These are phyloP conservation scores for Arachnopeziza araneosa DNA, from an alignment of 2,329 filamentous ascomycete genomes.

Conservation along the genomic window DNA sequence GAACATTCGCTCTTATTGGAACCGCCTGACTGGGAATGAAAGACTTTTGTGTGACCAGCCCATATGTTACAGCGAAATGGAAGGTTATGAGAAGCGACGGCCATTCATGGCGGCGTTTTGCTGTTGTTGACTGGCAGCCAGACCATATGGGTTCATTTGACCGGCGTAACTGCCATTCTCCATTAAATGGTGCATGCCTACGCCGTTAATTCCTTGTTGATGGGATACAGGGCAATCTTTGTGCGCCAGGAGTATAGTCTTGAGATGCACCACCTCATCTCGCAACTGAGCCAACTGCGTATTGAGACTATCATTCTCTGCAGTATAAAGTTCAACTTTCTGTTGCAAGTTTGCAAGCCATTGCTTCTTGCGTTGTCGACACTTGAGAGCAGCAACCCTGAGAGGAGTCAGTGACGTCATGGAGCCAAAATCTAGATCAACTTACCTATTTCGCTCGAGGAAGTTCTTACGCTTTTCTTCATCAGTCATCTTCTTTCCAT, in stretches of 20 bases:
- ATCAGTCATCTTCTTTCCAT: conserved; percentile 87
- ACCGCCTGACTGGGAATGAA: background rate
- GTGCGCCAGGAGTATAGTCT: conserved; percentile 86
- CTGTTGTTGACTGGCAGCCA: conserved; percentile 21
- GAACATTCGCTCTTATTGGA: background rate
- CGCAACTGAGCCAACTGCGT: conserved; percentile 77
- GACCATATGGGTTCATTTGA: conserved; percentile 26
- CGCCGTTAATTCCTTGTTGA: conserved; percentile 56
- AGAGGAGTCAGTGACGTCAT: conserved; percentile 2
- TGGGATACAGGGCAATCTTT: conserved; percentile 94
- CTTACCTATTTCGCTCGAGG: conserved; percentile 88
- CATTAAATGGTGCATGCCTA: conserved; percentile 42
- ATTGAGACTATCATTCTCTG: conserved; percentile 83
- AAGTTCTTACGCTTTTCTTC: conserved; percentile 99
- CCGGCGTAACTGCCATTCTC: conserved; percentile 14
- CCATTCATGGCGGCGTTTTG: conserved; percentile 12
- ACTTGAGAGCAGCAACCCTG: conserved; percentile 93
- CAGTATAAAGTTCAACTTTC: conserved; percentile 90
- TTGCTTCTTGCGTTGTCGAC: conserved; percentile 96
- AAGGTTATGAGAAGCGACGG: conserved; percentile 18
- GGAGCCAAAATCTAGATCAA: background rate
- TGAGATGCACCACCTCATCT: conserved; percentile 92
- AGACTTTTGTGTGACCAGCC: background rate
- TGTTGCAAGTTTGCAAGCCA: conserved; percentile 93
- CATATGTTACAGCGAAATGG: background rate